A percentile compares a stretch with the other conserved stretches of the same genome.
Conservation (phyloP, 169 alveolate species). For the Theileria equi region DNA sequence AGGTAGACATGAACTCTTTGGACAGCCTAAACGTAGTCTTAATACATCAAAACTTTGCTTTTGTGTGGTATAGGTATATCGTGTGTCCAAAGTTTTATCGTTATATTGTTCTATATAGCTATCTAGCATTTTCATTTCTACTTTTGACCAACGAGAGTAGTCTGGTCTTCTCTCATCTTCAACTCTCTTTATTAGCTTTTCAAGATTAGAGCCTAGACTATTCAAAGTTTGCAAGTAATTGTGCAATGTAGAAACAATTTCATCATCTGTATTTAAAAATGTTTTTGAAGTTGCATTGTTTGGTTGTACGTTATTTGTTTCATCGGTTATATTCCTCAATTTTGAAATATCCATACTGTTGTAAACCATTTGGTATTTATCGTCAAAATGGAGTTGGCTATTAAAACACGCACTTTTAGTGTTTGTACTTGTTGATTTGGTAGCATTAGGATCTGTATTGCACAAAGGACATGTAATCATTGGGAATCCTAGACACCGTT, state of each 20-base stretch:
- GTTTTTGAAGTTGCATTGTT: background rate
- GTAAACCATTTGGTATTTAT: constrained; percentile 43
- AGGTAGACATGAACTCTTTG: constrained; percentile 70
- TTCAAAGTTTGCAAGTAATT: constrained; percentile 53
- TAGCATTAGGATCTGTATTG: background rate
- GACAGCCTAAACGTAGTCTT: constrained; percentile 55
- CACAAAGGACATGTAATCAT: constrained; percentile 52
- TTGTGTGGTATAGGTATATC: constrained; percentile 70
- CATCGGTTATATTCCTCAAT: constrained; percentile 18
- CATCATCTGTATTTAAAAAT: constrained; percentile 36
- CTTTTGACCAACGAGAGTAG: constrained; percentile 60
- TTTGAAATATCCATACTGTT: constrained; percentile 40
- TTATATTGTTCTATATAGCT: constrained; percentile 72
- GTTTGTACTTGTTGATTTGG: constrained; percentile 6
- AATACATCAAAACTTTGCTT: constrained; percentile 70
- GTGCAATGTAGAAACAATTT: constrained; percentile 22
- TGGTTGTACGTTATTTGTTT: background rate
- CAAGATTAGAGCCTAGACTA: constrained; percentile 26
- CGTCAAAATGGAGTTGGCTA: constrained; percentile 22
- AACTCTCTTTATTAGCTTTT: constrained; percentile 34
- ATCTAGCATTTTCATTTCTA: constrained; percentile 71
- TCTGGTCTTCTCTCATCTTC: constrained; percentile 48
- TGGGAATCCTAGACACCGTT: constrained; percentile 58
- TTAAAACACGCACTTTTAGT: constrained; percentile 47
- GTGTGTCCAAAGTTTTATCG: constrained; percentile 69